phyloP scores from a whole-genome alignment of 345 rosid genomes.

The Eucalyptus curtisii region DNA sequence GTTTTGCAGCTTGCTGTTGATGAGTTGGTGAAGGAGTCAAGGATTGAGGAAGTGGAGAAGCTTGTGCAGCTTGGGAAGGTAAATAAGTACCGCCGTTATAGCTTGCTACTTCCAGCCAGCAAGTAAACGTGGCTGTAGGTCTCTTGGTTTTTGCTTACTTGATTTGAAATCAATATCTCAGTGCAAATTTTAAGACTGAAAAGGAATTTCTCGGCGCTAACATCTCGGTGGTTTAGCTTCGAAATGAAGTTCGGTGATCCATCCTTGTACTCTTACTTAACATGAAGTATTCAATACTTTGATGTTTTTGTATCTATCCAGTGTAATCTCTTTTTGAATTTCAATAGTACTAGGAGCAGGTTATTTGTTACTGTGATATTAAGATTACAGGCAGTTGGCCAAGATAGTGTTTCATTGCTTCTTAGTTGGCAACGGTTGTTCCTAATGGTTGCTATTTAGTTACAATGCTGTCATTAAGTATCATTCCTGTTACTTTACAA shows the following conservation, averaged over 20 bases:
- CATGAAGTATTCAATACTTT: not conserved
- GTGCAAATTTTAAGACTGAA: not conserved
- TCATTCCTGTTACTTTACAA: not conserved
- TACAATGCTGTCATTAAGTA: not conserved
- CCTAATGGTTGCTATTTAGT: not conserved
- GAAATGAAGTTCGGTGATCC: not conserved
- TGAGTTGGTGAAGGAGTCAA: conserved; percentile 30
- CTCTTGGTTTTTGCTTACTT: not conserved
- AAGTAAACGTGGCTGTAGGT: not conserved
- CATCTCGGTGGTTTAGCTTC: not conserved
- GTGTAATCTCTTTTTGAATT: not conserved
- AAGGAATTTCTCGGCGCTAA: not conserved
- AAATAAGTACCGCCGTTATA: conserved; percentile 16
- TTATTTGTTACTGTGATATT: not conserved
- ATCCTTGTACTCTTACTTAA: not conserved
- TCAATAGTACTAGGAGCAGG: not conserved
- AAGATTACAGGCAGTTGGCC: not conserved
- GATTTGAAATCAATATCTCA: not conserved
- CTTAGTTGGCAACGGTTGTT: not conserved
- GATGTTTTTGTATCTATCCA: not conserved
- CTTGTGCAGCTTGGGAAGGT: conserved; percentile 38
- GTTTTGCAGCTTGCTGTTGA: conserved; percentile 43
- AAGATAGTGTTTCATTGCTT: not conserved
- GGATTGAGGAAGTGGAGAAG: conserved; percentile 40
- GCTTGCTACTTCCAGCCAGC: conserved; percentile 19